Evolutionary conservation across 73 alveolate species (phyloP).

Genomic region (Tetrahymena elliotti): DNA sequence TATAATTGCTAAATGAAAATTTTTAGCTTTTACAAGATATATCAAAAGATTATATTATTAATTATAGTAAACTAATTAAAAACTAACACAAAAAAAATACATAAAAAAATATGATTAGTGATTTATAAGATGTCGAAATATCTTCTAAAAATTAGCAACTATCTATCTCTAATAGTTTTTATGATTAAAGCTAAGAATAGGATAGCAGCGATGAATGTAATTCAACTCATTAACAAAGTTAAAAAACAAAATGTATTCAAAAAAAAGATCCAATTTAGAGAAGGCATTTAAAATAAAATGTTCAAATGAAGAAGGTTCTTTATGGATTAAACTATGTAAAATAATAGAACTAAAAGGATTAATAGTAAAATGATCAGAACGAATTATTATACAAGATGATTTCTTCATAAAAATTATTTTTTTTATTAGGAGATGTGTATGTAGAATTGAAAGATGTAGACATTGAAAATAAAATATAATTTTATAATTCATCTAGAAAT

Average conservation of each 20-base stretch:
- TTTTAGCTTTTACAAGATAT: too few relatives aligned
- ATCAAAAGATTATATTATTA: too few relatives aligned
- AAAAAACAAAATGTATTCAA: not conserved
- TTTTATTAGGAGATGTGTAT: not conserved
- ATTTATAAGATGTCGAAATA: not conserved
- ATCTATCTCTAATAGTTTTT: too few relatives aligned
- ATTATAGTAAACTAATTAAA: too few relatives aligned
- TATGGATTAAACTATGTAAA: not conserved
- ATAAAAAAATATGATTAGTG: not conserved
- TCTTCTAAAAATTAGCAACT: too few relatives aligned
- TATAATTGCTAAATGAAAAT: too few relatives aligned
- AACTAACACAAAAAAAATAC: too few relatives aligned
- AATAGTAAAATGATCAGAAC: too few relatives aligned
- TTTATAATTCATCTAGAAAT: not conserved
- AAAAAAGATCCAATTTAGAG: not conserved
- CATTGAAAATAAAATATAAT: not conserved
- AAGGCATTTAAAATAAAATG: not conserved
- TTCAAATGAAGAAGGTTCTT: not conserved
- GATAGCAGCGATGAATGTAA: not conserved
- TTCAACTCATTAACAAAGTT: not conserved
- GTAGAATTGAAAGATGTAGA: not conserved
- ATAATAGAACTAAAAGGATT: not conserved
- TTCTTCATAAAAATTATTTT: not conserved
- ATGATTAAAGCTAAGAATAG: too few relatives aligned
- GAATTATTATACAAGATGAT: not conserved